Base-by-base conservation (phyloP, 2,329 filamentous ascomycete species). In the Phialocephala subalpina region DNA sequence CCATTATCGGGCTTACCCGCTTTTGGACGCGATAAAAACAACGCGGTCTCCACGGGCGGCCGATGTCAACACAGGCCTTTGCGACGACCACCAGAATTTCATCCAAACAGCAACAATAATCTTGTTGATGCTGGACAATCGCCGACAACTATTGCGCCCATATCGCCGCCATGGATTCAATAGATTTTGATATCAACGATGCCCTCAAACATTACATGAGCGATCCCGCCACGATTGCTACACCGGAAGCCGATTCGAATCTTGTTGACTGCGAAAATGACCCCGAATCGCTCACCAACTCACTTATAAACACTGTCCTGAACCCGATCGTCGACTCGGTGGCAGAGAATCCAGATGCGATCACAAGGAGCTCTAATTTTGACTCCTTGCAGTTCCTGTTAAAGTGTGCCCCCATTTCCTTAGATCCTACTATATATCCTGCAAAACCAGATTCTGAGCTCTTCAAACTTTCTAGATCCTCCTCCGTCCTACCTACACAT, bases 201-300 rank as follows among this genome's bases (percentile, higher is more conserved):
- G 93, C 94, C 71, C 91, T 98, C 79, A 97, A 97, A 84, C 88
- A 93, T 78, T 99, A 97, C 81, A 92, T 97, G 87, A 97, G 93
- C 81, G 95, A 98, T 78, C 95, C 96, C 9, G 84, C 89, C 55
- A 87, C 88, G 45, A 92, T 98, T 63, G 84, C 91, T 8, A 97
- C 94, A 2, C 90, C 92, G 52, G 95, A 98, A 78, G 96, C 94
- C 63, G 92, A 96, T 73, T 80, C 89, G 53, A 87, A 91, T 66
- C 87, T 99, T 22, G 85, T 94, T 73, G 95, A 98, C 77, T 97
- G 93, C 86, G 96, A 98, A 82, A 92, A 92, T 78, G 93, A 97
- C 73, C 92, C 93, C 60, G 93, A 97, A 76, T 86, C 90, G 59
- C 87, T 76, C 45, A 93, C 92, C 33, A 89, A 88, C 66, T 86